Evolutionary conservation across 2,329 filamentous ascomycete genomes (phyloP), one percentile per base, ranked within the genome.

Genomic region (Pseudogymnoascus sp.): DNA sequence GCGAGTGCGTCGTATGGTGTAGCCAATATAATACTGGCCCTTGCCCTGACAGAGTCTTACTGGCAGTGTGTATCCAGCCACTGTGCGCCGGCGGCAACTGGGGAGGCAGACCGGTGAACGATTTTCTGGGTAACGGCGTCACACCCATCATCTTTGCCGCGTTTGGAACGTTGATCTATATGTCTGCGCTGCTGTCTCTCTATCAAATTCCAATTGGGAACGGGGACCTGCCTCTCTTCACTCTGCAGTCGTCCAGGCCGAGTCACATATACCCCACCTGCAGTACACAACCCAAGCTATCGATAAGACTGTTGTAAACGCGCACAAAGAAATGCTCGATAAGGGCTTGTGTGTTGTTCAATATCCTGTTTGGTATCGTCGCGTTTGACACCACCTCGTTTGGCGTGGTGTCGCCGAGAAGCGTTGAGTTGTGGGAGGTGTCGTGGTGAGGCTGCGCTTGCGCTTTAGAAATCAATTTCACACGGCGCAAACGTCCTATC

Each of bases 1-100:
- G 47, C 47, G 28, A 53, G 47, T 53, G 47, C 47, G 47, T 33
- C 47, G 30, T 14, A 53, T 53, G 47, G 47, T 53, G 47, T 53
- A 53, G 47, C 47, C 47, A 53, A 53, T 53, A 53, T 53, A 28
- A 33, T 53, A 25, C 18, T 53, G 47, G 15, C 9, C 25, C n/a
- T 2, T 2, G 43, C n/a, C 43, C n/a, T 50, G 43, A 12, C n/a
- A 18, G 15, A 14, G 43, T 30, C 43, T 30, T 50, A 50, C 8
- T 30, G 43, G 25, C 28, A 50, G 43, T 30, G 41, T 47, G 43
- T 50, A 50, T 50, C 43, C 43, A 15, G 43, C 14, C 43, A 50
- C 25, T 9, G 43, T 50, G 14, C 43, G 43, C 15, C 7, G 25
- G 43, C 43, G 25, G 22, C 25, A n/a, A 25, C 43, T 30, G 43